These are phyloP conservation scores for Pseudozyma sp. DNA, from an alignment of 1,284 basidiomycete genomes.

Conservation along the genomic window DNA sequence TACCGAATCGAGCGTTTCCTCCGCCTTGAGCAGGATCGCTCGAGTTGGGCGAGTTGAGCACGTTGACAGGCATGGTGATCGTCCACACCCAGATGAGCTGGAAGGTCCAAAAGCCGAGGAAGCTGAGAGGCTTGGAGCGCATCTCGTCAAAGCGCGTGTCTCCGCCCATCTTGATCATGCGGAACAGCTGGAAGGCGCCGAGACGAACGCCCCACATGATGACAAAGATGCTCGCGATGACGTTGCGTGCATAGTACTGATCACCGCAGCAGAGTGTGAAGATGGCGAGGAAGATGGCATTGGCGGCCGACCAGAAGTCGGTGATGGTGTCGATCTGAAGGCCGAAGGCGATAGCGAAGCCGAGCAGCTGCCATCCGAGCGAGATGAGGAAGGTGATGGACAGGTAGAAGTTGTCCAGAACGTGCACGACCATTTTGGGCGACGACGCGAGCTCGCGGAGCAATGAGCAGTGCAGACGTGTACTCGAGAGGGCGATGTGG, in stretches of 20 bases:
- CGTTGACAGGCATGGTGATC: slow-evolving; percentile 55
- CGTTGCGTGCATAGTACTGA: slow-evolving; percentile 74
- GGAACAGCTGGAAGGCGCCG: slow-evolving; percentile 64
- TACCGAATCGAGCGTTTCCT: slow-evolving; percentile 44
- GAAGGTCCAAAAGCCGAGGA: slow-evolving; percentile 53
- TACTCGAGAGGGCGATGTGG: too few relatives aligned
- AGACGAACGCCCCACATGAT: slow-evolving; percentile 70
- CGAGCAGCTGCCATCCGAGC: slow-evolving; percentile 76
- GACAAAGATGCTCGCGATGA: slow-evolving; percentile 73
- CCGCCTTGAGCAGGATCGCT: slow-evolving; percentile 42
- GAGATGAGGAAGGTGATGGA: slow-evolving; percentile 78
- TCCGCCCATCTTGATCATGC: slow-evolving; percentile 65
- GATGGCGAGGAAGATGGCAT: slow-evolving; percentile 66
- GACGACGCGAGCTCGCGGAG: neutral
- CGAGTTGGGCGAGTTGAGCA: slow-evolving; percentile 60
- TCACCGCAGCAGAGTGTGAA: slow-evolving; percentile 68
- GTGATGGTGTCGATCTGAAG: slow-evolving; percentile 67
- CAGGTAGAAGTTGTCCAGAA: slow-evolving; percentile 77
- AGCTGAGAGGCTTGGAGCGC: slow-evolving; percentile 53
- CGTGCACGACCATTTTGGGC: slow-evolving; percentile 41
- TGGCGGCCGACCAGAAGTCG: slow-evolving; percentile 61
- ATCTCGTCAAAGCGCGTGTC: slow-evolving; percentile 67
- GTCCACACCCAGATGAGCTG: slow-evolving; percentile 63
- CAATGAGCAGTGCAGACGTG: neutral
- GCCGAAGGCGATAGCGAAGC: slow-evolving; percentile 74